Evolutionary conservation across 2,329 filamentous ascomycete species (phyloP).

Genomic region (Hymenoscyphus infarciens): DNA sequence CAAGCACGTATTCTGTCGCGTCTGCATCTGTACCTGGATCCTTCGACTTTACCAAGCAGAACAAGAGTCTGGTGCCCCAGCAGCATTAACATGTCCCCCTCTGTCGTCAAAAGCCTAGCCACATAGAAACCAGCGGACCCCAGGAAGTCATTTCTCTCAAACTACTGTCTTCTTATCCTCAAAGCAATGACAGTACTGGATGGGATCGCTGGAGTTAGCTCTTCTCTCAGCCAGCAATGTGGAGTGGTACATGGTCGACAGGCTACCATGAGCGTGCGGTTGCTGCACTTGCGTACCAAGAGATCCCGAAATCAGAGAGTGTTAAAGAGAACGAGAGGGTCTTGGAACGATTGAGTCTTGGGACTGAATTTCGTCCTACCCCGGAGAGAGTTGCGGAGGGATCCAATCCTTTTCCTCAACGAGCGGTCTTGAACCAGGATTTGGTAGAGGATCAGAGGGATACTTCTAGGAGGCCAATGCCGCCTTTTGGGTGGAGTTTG

Average conservation of each 20-base stretch:
- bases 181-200: background rate
- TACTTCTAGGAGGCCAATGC: too few species aligned
- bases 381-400: background rate
- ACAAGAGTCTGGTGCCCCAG: background rate
- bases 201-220: too few species aligned
- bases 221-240: too few species aligned
- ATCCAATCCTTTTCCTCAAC: background rate
- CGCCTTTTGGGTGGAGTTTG: too few species aligned
- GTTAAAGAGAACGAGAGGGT: background rate
- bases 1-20: background rate
- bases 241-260: too few species aligned
- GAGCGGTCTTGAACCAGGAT: background rate
- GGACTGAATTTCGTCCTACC: background rate
- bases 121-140: background rate
- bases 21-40: background rate
- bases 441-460: background rate
- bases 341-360: background rate
- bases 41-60: background rate
- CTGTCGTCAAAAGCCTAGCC: background rate
- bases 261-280: too few species aligned
- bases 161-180: background rate
- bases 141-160: background rate
- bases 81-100: background rate
- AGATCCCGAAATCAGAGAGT: too few species aligned
- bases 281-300: too few species aligned